Evolutionary conservation across 805 yeast species (phyloP).

Genomic region (Candida coleopterorum): DNA sequence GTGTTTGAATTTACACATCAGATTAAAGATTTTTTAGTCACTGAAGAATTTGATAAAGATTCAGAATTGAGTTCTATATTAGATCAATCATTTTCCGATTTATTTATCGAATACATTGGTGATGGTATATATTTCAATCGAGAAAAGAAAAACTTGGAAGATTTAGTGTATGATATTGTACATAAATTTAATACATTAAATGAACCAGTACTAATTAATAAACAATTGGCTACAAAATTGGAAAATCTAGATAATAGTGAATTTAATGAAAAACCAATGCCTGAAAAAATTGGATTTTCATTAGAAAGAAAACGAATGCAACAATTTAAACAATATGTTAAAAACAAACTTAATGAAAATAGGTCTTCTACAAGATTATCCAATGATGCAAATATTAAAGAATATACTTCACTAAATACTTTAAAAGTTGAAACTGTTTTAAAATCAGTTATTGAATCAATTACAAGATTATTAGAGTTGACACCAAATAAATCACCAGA

Average conservation of each 20-base stretch:
- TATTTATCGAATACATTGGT: slow-evolving; percentile 64
- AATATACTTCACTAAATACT: slow-evolving; percentile 31
- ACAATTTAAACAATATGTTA: slow-evolving; percentile 53
- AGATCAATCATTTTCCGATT: slow-evolving; percentile 68
- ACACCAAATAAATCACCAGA: slow-evolving; percentile 59
- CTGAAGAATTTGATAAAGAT: slow-evolving; percentile 43
- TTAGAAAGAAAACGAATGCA: slow-evolving; percentile 43
- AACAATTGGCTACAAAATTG: slow-evolving; percentile 26
- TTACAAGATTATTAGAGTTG: slow-evolving; percentile 72
- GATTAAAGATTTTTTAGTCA: slow-evolving; percentile 54
- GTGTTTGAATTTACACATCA: slow-evolving; percentile 59
- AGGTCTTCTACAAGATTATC: slow-evolving; percentile 14
- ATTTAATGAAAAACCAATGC: slow-evolving; percentile 10
- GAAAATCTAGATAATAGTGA: slow-evolving; percentile 31
- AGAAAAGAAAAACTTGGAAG: slow-evolving; percentile 67
- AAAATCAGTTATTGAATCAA: slow-evolving; percentile 68
- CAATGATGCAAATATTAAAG: slow-evolving; percentile 13
- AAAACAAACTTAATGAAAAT: slow-evolving; percentile 33
- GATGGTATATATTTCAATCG: slow-evolving; percentile 64
- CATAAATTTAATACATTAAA: slow-evolving; percentile 38
- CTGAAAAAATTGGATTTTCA: slow-evolving; percentile 27
- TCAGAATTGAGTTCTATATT: slow-evolving; percentile 46
- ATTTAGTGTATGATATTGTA: slow-evolving; percentile 42
- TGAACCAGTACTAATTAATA: slow-evolving; percentile 32
- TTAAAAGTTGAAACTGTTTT: slow-evolving; percentile 57